Base-by-base conservation (phyloP, 2,329 filamentous ascomycete genomes). In the Fusarium fracticaudum region DNA sequence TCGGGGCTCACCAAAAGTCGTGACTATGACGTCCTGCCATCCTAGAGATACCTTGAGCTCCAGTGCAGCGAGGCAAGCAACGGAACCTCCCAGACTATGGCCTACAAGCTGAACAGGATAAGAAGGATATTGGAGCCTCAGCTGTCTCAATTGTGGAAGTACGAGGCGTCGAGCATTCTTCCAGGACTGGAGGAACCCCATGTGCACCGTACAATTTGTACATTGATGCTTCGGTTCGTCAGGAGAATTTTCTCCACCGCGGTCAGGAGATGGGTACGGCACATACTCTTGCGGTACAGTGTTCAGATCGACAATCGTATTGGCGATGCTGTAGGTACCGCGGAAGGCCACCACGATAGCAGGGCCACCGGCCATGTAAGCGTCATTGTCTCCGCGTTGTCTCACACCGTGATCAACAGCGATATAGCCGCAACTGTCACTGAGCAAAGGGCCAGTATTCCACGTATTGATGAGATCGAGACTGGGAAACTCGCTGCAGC, bases 361-460 rank as follows among this genome's bases (percentile, higher is more conserved):
- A 67, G 75, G 77, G 61, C 62, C 69, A n/a, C 63, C 60, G 6
- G 68, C 40, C 20, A 48, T 48, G 40, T 64, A 67, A 33, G 58
- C 24, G 22, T 73, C 67, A 22, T 58, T 60, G 22, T 67, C 66
- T n/a, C 69, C 68, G 33, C 67, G 69, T 41, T 78, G 74, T 24
- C 69, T 72, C 24, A 70, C 61, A 8, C 79, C 79, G 40, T 97
- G 93, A 72, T 96, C 95, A n/a, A 98, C 85, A 1, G 94, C 95
- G 64, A 98, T 91, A 83, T 97, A 99, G 69, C 96, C 96, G 82
- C 95, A 98, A 76, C 94, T 97, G 82, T 98, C 96, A 70, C 92
- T 93, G 78, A 98, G 87, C 37, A 98, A 86, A 17, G 92, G 87
- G 1, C 96, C 96, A 1, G 96, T 98, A 79, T 97, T 95, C 93